Base-by-base conservation (phyloP, 352 stramenopile species). In the Phytopythium oedochilum region DNA sequence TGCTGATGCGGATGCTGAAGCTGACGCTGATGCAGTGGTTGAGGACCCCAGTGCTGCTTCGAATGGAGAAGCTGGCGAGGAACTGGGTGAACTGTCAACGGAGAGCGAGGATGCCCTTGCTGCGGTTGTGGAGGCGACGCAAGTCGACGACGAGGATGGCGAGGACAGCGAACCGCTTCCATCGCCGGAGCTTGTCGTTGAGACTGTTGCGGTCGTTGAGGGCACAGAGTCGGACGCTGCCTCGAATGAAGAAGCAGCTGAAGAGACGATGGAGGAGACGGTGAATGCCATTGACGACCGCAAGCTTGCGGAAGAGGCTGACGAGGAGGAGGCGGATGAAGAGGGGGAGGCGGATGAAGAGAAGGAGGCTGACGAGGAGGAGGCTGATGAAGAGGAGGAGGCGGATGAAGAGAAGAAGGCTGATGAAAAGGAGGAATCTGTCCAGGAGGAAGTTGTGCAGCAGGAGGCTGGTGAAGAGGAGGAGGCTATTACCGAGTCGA, bases 291-390 rank as follows among this genome's bases (percentile, higher is more conserved):
- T 10, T 15, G 15, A 17, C 18, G 36, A 35, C 14, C 1, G 15
- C 4, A 25, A 46, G 23, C 17, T 26, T 17, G 10, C 12, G 29
- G 28, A 32, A 6, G 5, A 15, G 23, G 18, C 50, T 39, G 25
- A 56, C 3, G 38, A 34, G n/a, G 39, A 38, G 9, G 18, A 6
- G 12, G 38, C 28, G 22, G 8, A 14, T 20, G 47, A 54, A 8
- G 31, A 31, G 14, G 28, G n/a, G n/a, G 45, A 55, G 20, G 18
- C 34, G 3, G 53, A 64, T 11, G 60, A 59, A 25, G 53, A 68
- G 6, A 55, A 64, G 4, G 28, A 39, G 1, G 28, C 45, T 50
- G 23, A 55, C 2, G 36, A 31, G n/a, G 39, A 38, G 9, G 18
- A 6, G 12, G 38, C 28, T 34, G 8, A 14, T 20, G 47, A 54